These are phyloP conservation scores for Tetrahymena malaccensis DNA, from an alignment of 73 alveolate genomes.

Conservation along the genomic window DNA sequence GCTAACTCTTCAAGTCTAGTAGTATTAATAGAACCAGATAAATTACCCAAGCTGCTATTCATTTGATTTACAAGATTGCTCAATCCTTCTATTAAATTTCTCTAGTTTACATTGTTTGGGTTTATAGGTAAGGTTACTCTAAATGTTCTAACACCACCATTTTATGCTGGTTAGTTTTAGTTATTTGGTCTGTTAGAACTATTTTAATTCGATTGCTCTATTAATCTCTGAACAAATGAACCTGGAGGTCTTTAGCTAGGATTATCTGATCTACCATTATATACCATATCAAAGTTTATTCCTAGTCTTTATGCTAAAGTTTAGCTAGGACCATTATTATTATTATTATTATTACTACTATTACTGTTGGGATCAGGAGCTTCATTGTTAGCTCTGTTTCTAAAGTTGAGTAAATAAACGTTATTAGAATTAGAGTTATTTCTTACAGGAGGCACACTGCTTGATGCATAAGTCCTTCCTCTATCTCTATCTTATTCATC, in stretches of 20 bases:
- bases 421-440: background rate
- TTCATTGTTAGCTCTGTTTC: background rate
- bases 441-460: background rate
- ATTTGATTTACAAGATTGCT: background rate
- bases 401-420: background rate
- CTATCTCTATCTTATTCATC: background rate
- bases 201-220: background rate
- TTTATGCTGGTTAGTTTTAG: background rate
- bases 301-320: background rate
- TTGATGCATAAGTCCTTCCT: background rate
- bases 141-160: background rate
- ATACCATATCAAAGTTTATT: background rate
- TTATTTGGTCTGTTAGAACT: background rate
- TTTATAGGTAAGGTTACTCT: background rate
- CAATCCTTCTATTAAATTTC: background rate
- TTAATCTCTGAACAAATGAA: background rate
- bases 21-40: background rate
- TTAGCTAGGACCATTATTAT: background rate
- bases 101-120: background rate
- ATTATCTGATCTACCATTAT: background rate
- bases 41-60: background rate
- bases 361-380: too few relatives aligned
- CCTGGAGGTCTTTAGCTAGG: background rate
- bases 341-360: background rate
- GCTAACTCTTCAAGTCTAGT: background rate